A percentile compares a stretch with the other conserved stretches of the same genome.
phyloP scores from a whole-genome alignment of 2,329 filamentous ascomycete species.

The Aotearoamyces nothofagi region DNA sequence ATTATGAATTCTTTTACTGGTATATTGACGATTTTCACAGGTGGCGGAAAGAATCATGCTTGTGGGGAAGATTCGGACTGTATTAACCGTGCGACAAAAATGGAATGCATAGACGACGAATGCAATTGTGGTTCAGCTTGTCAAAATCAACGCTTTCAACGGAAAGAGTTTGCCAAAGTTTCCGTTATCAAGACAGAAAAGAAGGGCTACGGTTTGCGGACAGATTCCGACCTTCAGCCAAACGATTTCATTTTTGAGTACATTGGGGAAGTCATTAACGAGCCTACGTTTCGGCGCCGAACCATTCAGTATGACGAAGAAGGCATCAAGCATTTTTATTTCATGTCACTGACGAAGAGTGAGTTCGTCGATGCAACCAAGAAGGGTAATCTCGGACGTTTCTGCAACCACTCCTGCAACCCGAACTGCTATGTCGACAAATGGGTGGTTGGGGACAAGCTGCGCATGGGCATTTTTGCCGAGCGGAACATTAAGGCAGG shows the following conservation, averaged over 20 bases:
- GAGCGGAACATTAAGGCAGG: conserved; percentile 71
- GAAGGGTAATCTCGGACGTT: conserved; percentile 87
- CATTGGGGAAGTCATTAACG: conserved; percentile 95
- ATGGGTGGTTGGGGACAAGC: conserved; percentile 93
- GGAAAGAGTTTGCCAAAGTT: conserved; percentile 76
- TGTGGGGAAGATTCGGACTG: conserved; percentile 96
- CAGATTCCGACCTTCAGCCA: conserved; percentile 59
- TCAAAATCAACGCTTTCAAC: conserved; percentile 90
- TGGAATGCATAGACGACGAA: conserved; percentile 74
- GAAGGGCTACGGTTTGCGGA: conserved; percentile 85
- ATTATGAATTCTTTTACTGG: too few relatives aligned
- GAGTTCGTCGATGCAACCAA: conserved; percentile 98
- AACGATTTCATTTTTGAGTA: conserved; percentile 97
- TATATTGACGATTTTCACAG: conserved; percentile 28
- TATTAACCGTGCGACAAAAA: conserved; percentile 96
- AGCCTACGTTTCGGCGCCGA: conserved; percentile 72
- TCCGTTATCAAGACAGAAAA: conserved; percentile 96
- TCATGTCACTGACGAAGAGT: conserved; percentile 94
- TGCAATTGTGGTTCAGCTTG: conserved; percentile 80
- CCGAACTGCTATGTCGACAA: conserved; percentile 99
- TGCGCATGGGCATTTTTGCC: conserved; percentile 98
- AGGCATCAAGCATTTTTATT: conserved; percentile 98
- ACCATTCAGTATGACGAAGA: conserved; percentile 91
- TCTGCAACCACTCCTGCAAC: conserved; percentile 98
- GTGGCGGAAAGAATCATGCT: conserved; percentile 56